Evolutionary conservation across 2,329 filamentous ascomycete species (phyloP), one percentile per base, ranked within the genome.

Genomic region (Fusarium sp.): DNA sequence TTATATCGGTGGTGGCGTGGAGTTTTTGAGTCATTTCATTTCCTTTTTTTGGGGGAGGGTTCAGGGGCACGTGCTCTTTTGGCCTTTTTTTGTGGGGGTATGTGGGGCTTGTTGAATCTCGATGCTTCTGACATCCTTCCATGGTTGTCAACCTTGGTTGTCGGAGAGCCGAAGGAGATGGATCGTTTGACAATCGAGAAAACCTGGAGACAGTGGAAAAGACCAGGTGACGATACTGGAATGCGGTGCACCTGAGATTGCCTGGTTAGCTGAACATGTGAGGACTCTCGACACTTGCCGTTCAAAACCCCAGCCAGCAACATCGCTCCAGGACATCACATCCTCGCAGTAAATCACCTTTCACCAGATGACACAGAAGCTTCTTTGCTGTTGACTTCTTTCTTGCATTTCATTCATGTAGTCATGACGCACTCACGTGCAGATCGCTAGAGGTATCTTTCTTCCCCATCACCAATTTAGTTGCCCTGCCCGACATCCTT

Each of bases 401-500:
- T 37, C 52, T 70, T 73, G 27, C 68, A 73, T 14, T 75, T 75
- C 31, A 75, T 65, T 75, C 67, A 56, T 65, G 69, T 71, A 62
- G 48, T 65, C 72, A 64, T 73, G 48, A 71, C 63, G 62, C 69
- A 54, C 54, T 61, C 50, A 16, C n/a, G 66, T 67, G 65, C 58
- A 69, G 61, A 67, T 57, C 67, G 52, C 33, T 66, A 72, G 61
- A 73, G 64, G 69, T 73, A 73, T 75, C 73, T 29, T 54, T 43
- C 48, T 16, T 63, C 48, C 9, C 33, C 37, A 22, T 27, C 24
- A 20, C 43, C 33, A 56, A 22, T 20, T 43, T 73, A 68, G 45
- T 75, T 75, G 33, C 86, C 86, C 78, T 87, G 86, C 24, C 85
- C 86, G 5, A 81, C 82, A 22, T 83, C 69, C 2, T 79, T 77